Percentiles rank a stretch among this genome's conserved stretches.
phyloP scores from a whole-genome alignment of 768 basidiomycete genomes.

The Suillus ampliporus region DNA sequence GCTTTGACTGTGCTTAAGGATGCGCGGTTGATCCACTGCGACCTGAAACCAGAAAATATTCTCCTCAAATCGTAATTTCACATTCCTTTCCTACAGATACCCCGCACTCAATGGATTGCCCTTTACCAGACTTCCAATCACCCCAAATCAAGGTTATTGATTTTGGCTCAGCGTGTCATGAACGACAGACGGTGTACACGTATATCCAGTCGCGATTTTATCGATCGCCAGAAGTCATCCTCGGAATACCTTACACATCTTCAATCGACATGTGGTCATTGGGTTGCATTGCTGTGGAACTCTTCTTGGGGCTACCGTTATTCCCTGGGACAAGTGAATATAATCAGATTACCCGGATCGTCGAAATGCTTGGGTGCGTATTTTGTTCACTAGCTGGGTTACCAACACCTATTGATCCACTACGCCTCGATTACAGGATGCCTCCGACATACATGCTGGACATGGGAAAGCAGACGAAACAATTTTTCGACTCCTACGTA shows the following conservation, averaged over 20 bases:
- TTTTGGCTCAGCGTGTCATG: constrained; percentile 98
- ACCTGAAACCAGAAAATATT: constrained; percentile 99
- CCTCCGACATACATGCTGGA: constrained; percentile 95
- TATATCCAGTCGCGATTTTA: constrained; percentile 99
- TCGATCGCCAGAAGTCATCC: constrained; percentile 94
- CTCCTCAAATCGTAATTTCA: constrained; percentile 84
- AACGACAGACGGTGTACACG: constrained; percentile 99
- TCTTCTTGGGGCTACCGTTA: constrained; percentile 93
- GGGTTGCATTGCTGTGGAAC: constrained; percentile 97
- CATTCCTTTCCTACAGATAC: constrained; percentile 4
- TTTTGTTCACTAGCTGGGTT: constrained; percentile 4
- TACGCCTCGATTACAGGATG: constrained; percentile 54
- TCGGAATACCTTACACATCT: constrained; percentile 93
- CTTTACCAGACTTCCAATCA: constrained; percentile 78
- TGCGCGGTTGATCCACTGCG: constrained; percentile 95
- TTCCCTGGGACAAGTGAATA: constrained; percentile 99
- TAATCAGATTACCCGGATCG: constrained; percentile 95
- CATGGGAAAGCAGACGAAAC: constrained; percentile 90
- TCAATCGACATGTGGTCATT: constrained; percentile 99
- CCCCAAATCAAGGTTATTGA: constrained; percentile 99
- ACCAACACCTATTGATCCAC: background rate
- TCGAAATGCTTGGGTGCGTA: constrained; percentile 97
- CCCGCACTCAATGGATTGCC: constrained; percentile 7
- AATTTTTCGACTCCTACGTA: constrained; percentile 88
- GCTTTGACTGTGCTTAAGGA: constrained; percentile 93